A percentile compares a stretch with the other conserved stretches of the same genome.
These are phyloP conservation scores for Penicillium expansum DNA, from an alignment of 2,329 filamentous ascomycete species.

Conservation along the genomic window DNA sequence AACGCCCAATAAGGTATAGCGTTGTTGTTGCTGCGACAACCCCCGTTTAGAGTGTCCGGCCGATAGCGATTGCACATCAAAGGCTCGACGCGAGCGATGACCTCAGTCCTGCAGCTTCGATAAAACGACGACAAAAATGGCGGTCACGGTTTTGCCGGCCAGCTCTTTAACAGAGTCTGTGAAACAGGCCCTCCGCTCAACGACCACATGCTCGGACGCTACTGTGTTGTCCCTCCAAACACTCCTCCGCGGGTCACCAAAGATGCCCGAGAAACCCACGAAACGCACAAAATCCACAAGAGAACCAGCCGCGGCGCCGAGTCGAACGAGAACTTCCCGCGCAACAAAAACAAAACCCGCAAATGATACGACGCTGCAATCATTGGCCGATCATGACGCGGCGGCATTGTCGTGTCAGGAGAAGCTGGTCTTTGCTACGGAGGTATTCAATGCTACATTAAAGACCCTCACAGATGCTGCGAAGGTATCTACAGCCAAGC, in stretches of 20 bases:
- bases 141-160: conserved; percentile 33
- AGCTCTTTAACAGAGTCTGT: conserved; percentile 44
- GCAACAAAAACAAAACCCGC: conserved; percentile 25
- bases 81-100: conserved; percentile 16
- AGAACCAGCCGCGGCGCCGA: conserved; percentile 15
- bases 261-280: conserved; percentile 23
- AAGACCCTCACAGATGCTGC: conserved; percentile 44
- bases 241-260: conserved; percentile 34
- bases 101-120: conserved; percentile 15
- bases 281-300: conserved; percentile 29
- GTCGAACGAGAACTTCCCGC: conserved; percentile 24
- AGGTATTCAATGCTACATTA: conserved; percentile 46
- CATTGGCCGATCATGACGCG: conserved; percentile 26
- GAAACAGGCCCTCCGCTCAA: conserved; percentile 55
- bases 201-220: conserved; percentile 52
- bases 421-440: conserved; percentile 44
- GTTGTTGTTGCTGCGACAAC: conserved; percentile 34
- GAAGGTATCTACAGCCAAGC: conserved; percentile 23
- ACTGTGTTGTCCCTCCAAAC: conserved; percentile 42
- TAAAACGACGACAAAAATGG: conserved; percentile 24
- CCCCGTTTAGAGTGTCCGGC: conserved; percentile 16
- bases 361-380: conserved; percentile 28
- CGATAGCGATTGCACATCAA: conserved; percentile 25
- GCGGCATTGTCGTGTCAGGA: conserved; percentile 36
- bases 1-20: conserved; percentile 19